phyloP scores from a whole-genome alignment of 2,329 filamentous ascomycete genomes.

The Penicillium frequentans region DNA sequence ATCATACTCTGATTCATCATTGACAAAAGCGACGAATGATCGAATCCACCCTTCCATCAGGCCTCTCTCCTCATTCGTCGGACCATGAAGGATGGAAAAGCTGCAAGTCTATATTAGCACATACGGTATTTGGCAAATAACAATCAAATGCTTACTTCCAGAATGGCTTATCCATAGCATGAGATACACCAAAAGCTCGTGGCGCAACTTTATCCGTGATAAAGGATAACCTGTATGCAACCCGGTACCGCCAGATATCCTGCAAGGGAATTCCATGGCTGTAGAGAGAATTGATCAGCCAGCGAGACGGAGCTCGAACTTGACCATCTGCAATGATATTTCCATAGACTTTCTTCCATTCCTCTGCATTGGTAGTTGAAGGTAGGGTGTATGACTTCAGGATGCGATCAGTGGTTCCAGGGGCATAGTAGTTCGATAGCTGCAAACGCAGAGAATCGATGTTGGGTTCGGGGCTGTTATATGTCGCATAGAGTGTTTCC shows the following conservation, averaged over 20 bases:
- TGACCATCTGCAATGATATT: slow-evolving; percentile 33
- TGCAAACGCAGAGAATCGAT: slow-evolving; percentile 38
- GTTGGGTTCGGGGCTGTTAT: slow-evolving; percentile 38
- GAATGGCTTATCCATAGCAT: slow-evolving; percentile 46
- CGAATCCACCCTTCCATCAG: slow-evolving; percentile 44
- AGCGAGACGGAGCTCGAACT: slow-evolving; percentile 21
- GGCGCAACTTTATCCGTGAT: slow-evolving; percentile 44
- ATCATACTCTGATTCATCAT: slow-evolving; percentile 26
- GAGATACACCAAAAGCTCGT: slow-evolving; percentile 26
- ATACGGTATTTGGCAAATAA: not conserved
- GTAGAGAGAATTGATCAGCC: slow-evolving; percentile 17
- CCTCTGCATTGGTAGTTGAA: slow-evolving; percentile 25
- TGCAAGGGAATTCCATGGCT: slow-evolving; percentile 32
- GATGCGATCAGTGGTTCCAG: slow-evolving; percentile 37
- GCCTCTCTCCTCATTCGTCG: slow-evolving; percentile 32
- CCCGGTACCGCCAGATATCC: slow-evolving; percentile 46
- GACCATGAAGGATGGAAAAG: slow-evolving; percentile 43
- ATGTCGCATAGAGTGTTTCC: slow-evolving; percentile 46
- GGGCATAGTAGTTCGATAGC: slow-evolving; percentile 47
- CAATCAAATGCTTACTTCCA: slow-evolving; percentile 40
- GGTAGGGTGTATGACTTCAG: slow-evolving; percentile 40
- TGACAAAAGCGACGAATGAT: slow-evolving; percentile 41
- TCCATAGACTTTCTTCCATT: slow-evolving; percentile 44
- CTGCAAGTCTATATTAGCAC: slow-evolving; percentile 10
- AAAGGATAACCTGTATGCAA: slow-evolving; percentile 45